Evolutionary conservation across 75 land plant genomes (phyloP), one percentile per base, ranked within the genome.

Genomic region (Picea sitchensis): DNA sequence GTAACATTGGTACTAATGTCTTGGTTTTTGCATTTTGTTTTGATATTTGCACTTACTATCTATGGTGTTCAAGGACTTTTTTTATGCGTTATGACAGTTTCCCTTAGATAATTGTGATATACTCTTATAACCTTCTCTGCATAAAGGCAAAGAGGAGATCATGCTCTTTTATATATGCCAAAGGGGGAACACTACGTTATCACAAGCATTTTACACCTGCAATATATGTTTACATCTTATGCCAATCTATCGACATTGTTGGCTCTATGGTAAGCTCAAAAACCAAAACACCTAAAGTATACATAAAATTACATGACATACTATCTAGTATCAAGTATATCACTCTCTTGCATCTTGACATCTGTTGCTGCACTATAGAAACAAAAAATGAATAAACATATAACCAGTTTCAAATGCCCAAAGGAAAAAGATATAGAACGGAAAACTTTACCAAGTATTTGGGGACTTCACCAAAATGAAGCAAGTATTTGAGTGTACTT

Each of bases 381-480:
- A 69, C 17, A 14, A 31, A 2, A 65, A 69, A 44, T 34, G 21
- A 14, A 69, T 41, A 44, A 41, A 41, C 8, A 71, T 67, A 67
- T 67, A 32, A 34, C 14, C 32, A 14, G 41, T 18, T 44, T 71
- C 51, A 71, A 9, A 41, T 14, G 8, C 73, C 73, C 8, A 71
- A 38, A 3, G n/a, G 34, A 20, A 44, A 71, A 38, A 32, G 36
- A n/a, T 36, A 36, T 41, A 18, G 34, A 65, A 14, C 4, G 32
- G 14, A 65, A 30, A 65, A 5, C 18, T 18, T 81, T 88, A 96
- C 99, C 99, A 96, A 78, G 78, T 96, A 96, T 60, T 90, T 90
- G 60, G 99, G 88, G n/a, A 94, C 98, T 47, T 77, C 77, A 67
- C 99, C 99, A 85, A 96, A 96, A 18, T 87, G 83, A 12, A 96